Percentiles rank a stretch among this genome's conserved stretches.
phyloP scores from a whole-genome alignment of 331 rosid species.

The Rhamnella rubrinervis region DNA sequence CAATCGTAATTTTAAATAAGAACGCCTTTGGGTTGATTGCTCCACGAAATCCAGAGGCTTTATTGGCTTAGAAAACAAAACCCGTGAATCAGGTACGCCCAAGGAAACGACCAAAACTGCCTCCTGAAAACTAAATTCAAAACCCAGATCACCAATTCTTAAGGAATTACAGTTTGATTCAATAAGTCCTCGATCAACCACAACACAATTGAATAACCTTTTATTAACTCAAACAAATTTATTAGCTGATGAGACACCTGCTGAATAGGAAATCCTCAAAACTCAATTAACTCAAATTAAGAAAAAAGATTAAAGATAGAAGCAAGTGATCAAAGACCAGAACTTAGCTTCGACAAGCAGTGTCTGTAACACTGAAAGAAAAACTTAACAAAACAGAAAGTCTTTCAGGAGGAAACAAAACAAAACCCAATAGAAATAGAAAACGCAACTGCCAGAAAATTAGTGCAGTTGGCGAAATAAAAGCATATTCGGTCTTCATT shows the following conservation, averaged over 20 bases:
- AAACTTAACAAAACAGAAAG: background rate
- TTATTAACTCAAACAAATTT: background rate
- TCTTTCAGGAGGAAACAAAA: background rate
- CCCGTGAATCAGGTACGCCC: background rate
- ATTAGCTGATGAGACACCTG: background rate
- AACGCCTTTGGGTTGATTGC: conserved; percentile 13
- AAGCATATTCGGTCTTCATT: conserved; percentile 55
- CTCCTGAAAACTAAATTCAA: background rate
- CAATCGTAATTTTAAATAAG: conserved; percentile 11
- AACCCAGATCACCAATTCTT: conserved; percentile 23
- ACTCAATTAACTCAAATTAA: background rate
- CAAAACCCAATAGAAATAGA: background rate
- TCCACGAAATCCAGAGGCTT: conserved; percentile 14
- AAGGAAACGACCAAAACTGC: background rate
- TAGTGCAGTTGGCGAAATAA: conserved; percentile 11
- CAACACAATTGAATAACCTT: background rate
- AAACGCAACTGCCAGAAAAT: conserved; percentile 26
- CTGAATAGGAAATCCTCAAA: background rate
- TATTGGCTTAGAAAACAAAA: background rate
- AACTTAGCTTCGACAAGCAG: background rate
- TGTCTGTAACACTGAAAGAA: conserved; percentile 1
- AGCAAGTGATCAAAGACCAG: conserved; percentile 1
- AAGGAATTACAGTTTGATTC: background rate
- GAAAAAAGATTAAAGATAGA: conserved; percentile 1
- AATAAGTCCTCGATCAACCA: conserved; percentile 8